Evolutionary conservation across 2,329 filamentous ascomycete species (phyloP).

Genomic region (Botrytis medusae): DNA sequence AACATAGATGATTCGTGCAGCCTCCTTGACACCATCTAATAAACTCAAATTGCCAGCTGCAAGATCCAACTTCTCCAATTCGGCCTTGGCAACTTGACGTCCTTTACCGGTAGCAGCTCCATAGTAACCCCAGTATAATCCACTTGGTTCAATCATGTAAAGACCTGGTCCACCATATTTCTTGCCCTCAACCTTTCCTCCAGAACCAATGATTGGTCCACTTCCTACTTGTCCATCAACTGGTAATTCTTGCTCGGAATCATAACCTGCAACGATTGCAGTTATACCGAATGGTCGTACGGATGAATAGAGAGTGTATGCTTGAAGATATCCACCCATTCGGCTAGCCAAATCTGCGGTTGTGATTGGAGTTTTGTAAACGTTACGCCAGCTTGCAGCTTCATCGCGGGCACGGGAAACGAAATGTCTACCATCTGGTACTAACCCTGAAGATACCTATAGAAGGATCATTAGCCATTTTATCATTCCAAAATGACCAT

Average conservation of each 20-base stretch:
- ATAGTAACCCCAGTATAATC: constrained; percentile 98
- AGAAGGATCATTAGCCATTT: constrained; percentile 24
- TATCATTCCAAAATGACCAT: neutral
- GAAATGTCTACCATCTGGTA: constrained; percentile 94
- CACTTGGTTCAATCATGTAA: constrained; percentile 99
- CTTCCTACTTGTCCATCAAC: constrained; percentile 89
- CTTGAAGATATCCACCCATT: constrained; percentile 95
- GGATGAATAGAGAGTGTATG: constrained; percentile 95
- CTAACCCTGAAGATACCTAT: constrained; percentile 91
- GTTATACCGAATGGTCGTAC: constrained; percentile 97
- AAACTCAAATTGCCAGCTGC: constrained; percentile 73
- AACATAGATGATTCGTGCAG: constrained; percentile 93
- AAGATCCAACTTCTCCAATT: constrained; percentile 96
- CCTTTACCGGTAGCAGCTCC: constrained; percentile 97
- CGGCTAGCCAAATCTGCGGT: constrained; percentile 84
- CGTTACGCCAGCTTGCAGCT: constrained; percentile 83
- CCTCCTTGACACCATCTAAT: constrained; percentile 89
- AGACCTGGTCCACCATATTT: constrained; percentile 86
- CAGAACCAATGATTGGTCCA: constrained; percentile 75
- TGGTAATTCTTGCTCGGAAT: constrained; percentile 79
- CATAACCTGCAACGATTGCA: constrained; percentile 89
- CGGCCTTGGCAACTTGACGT: constrained; percentile 92
- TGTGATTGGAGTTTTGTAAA: constrained; percentile 93
- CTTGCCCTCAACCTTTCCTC: constrained; percentile 75
- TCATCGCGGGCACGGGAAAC: constrained; percentile 93